Base-by-base conservation (phyloP, 441 rosid genomes). In the Capsella rubella region DNA sequence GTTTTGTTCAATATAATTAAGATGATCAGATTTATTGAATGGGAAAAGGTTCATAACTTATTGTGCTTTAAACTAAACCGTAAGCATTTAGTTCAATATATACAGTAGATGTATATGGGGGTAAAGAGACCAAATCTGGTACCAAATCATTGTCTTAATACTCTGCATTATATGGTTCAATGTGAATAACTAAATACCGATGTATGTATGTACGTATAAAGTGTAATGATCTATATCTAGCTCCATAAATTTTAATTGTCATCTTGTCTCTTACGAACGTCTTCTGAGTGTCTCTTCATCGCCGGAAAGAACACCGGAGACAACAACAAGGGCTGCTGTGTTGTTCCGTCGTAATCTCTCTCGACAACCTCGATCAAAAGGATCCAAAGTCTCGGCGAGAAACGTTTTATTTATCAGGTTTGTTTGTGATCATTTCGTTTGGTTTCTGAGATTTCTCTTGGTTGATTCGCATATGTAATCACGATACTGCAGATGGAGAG, bases 381-480 rank as follows among this genome's bases (percentile, higher is more conserved):
- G 27, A 57, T 64, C 27, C 40, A 62, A 54, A 18, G 75, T 80
- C 56, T 87, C 88, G 2, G 85, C 88, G 21, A 82, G 94, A 81
- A 89, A 79, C 69, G 40, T 4, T 78, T 74, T 14, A 76, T 82
- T 51, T 61, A 50, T 72, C 64, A 77, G 86, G 85, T 83, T 52
- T 57, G 85, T 83, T 52, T 57, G 64, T 53, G 58, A 7, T 75
- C 53, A 40, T 55, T 42, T 60, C 15, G 18, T 69, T 68, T 59
- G 31, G 42, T 51, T 18, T 65, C 6, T 65, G 49, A 73, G 40
- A 34, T 46, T 7, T 46, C 16, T n/a, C 12, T 55, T n/a, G 10
- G 12, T 54, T 54, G 14, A 55, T 2, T 47, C 34, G 12, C 28
- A 18, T 32, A 45, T 54, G 13, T 47, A 49, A 69, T 72, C 50